Evolutionary conservation across 306 rosid species (phyloP), one percentile per base, ranked within the genome.

Genomic region (Abrus pulchellus): DNA sequence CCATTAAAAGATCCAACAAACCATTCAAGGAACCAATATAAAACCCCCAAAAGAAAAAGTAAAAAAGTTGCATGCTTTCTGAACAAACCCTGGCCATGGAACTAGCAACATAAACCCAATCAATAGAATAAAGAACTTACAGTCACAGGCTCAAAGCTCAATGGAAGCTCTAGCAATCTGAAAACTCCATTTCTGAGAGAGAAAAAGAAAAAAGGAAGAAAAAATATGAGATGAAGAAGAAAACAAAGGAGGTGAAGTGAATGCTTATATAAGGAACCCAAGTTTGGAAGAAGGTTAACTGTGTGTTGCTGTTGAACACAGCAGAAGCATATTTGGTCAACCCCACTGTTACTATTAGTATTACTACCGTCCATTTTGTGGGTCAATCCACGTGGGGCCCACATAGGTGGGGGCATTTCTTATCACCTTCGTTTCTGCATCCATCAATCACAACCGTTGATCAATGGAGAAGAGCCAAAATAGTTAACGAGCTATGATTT

Each of bases 301-400:
- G 20, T 64, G 53, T 10, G 2, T 1, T 6, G 49, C 30, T 38
- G 82, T 54, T 41, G 55, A 66, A 60, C 72, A 69, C 73, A 64
- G 82, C 38, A 80, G 81, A 83, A 29, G 84, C 80, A 54, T 4
- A 6, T 27, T 43, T 61, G 80, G 97, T 88, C 93, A 88, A 89
- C 88, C 77, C 80, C 33, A 86, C 82, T 80, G 5, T 30, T 36
- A 41, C 43, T 11, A 75, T 78, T 29, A 86, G 80, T 80, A 6
- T 30, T 36, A 41, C 43, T 11, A 75, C 87, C 90, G 85, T 86
- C 63, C 81, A 66, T 57, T 62, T 55, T 44, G 20, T 29, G 61
- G 79, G 88, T 87, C 83, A 79, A 53, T 29, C 27, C 3, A 12
- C 1, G 34, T 5, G 66, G 86, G 84, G 12, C n/a, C 84, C 81